Evolutionary conservation across 805 yeast species (phyloP).

Genomic region (Ogataea angusta): DNA sequence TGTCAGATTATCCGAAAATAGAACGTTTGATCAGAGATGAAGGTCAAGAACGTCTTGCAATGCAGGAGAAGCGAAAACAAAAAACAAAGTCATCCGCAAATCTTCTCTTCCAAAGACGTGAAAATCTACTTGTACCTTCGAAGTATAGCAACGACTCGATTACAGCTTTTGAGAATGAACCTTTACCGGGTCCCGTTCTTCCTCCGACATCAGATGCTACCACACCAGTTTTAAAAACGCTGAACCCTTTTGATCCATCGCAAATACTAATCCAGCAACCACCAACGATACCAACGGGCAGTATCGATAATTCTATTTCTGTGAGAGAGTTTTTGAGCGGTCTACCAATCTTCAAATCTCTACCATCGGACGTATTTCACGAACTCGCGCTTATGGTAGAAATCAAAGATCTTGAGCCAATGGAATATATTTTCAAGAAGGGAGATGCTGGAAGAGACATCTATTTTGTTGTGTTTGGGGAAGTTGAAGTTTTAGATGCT

Average conservation of each 20-base stretch:
- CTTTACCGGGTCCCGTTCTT: conserved; percentile 39
- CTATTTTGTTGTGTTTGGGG: conserved; percentile 64
- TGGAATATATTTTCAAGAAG: conserved; percentile 57
- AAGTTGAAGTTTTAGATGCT: conserved; percentile 56
- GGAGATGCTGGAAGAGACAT: conserved; percentile 63
- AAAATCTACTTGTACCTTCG: conserved; percentile 2
- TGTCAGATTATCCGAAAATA: conserved; percentile 60
- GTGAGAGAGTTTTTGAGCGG: conserved; percentile 56
- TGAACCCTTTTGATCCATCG: neutral
- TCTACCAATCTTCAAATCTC: conserved; percentile 54
- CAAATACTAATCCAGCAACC: neutral
- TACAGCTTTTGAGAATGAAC: conserved; percentile 32
- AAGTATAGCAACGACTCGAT: conserved; percentile 19
- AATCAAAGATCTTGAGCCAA: conserved; percentile 49
- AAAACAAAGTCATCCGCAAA: conserved; percentile 34
- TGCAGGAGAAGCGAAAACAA: conserved; percentile 60
- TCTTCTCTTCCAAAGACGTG: conserved; percentile 10
- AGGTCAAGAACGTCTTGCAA: conserved; percentile 71
- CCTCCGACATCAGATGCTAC: conserved; percentile 30
- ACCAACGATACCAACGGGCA: neutral
- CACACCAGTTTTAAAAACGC: neutral
- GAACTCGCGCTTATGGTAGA: conserved; percentile 63
- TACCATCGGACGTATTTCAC: conserved; percentile 60
- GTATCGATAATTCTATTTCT: conserved; percentile 44
- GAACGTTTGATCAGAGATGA: conserved; percentile 73